Evolutionary conservation across 768 basidiomycete species (phyloP), one percentile per base, ranked within the genome.

Genomic region (Russula sp.): DNA sequence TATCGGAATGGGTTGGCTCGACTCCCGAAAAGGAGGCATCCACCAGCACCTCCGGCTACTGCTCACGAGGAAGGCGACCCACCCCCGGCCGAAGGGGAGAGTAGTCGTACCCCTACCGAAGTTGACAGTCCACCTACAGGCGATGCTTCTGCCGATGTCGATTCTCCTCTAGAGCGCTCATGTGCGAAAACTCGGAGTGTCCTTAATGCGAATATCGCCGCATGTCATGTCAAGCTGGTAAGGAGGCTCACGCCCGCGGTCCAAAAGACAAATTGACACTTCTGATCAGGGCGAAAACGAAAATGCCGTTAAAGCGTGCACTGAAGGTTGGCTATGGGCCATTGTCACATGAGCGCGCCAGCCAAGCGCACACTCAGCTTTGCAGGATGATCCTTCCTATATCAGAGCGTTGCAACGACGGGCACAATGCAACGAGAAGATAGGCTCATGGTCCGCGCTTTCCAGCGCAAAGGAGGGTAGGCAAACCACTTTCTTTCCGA

Each of bases 381-480:
- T 99, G n/a, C 74, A 79, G 37, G 91, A 98, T 69, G 90, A 97
- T 69, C 88, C 94, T 11, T 72, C 75, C 22, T 96, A 98, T 71
- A 73, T 88, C 67, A 98, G 96, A 74, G 95, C 89, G 0, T 77
- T 97, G 6, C 91, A 93, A 71, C 78, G 97, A 68, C 84, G 97
- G n/a, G 94, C 94, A 13, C 71, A 81, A 22, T 91, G 90, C 7
- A 96, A 94, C 71, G 93, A 94, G 65, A 76, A 79, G 48, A 75
- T 98, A 32, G 78, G 80, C 63, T 84, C 88, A 10, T 98, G 95
- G 95, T 81, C 90, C 8, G 87, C 90, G 7, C 79, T 98, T 9
- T 79, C 84, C 7, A 78, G 86, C 31, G 91, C 91, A 11, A 85
- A 94, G 77, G 89, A 93, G 80, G 96, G 96, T 92, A 35, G 5